Conservation (phyloP, 805 yeast genomes). For the Komagataella mondaviorum region DNA sequence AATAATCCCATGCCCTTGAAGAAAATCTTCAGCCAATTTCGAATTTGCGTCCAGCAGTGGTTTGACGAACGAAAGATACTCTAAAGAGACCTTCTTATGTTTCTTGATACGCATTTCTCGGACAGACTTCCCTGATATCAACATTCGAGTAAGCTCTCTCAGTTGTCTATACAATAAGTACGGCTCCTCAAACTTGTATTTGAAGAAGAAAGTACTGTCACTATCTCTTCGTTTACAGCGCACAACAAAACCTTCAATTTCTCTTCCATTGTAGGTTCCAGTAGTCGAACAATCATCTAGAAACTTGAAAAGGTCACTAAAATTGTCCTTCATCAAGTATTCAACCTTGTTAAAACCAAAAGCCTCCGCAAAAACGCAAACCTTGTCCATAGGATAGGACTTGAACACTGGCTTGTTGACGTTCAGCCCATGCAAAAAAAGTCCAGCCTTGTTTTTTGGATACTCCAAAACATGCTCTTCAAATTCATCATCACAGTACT, state of each 20-base stretch:
- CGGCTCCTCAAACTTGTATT: slow-evolving; percentile 92
- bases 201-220: slow-evolving; percentile 57
- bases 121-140: slow-evolving; percentile 22
- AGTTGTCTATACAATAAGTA: slow-evolving; percentile 81
- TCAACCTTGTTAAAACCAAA: slow-evolving; percentile 66
- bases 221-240: slow-evolving; percentile 32
- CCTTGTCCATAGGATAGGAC: slow-evolving; percentile 52
- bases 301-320: slow-evolving; percentile 31
- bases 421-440: slow-evolving; percentile 86
- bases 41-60: slow-evolving; percentile 40
- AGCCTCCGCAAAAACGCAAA: slow-evolving; percentile 39
- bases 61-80: slow-evolving; percentile 55
- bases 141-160: slow-evolving; percentile 70
- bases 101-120: slow-evolving; percentile 25
- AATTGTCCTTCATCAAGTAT: slow-evolving; percentile 23
- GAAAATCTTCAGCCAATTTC: slow-evolving; percentile 27
- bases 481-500: slow-evolving; percentile 81
- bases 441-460: slow-evolving; percentile 51
- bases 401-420: slow-evolving; percentile 45
- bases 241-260: slow-evolving; percentile 89
- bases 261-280: slow-evolving; percentile 60
- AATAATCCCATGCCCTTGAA: slow-evolving; percentile 59
- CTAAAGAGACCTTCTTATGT: slow-evolving; percentile 47
- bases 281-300: slow-evolving; percentile 43
- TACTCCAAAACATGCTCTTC: slow-evolving; percentile 91